Percentiles rank a stretch among this genome's conserved stretches.
Evolutionary conservation across 345 rosid genomes (phyloP).

Genomic region (Diplotaxis tenuifolia): DNA sequence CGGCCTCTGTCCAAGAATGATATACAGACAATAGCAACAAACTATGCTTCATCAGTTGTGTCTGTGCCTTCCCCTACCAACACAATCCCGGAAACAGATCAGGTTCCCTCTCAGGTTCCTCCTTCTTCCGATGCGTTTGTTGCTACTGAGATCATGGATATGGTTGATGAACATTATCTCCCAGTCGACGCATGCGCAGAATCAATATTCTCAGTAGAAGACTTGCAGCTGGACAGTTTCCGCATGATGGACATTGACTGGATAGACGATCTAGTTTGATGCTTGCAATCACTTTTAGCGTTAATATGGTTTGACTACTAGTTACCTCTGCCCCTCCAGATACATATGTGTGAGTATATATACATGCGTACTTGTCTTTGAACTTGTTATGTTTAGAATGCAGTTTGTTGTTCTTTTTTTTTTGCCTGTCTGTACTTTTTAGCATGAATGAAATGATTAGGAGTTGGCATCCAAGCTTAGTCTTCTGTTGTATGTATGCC

Average conservation of each 20-base stretch:
- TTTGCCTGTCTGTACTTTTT: background rate
- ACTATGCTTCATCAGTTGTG: conserved; percentile 35
- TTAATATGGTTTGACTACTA: conserved; percentile 16
- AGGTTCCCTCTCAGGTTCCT: conserved; percentile 2
- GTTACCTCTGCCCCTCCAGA: background rate
- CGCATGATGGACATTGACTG: conserved; percentile 45
- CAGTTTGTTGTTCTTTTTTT: background rate
- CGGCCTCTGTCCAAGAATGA: conserved; percentile 35
- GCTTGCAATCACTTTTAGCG: conserved; percentile 16
- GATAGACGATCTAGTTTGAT: conserved; percentile 36
- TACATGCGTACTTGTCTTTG: conserved; percentile 19
- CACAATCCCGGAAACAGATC: conserved; percentile 22
- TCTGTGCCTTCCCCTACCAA: conserved; percentile 20
- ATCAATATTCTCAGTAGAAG: conserved; percentile 32
- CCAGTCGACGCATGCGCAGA: conserved; percentile 18
- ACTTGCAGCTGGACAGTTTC: conserved; percentile 39
- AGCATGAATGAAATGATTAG: conserved; percentile 16
- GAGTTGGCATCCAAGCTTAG: conserved; percentile 13
- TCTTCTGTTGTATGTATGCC: conserved; percentile 4
- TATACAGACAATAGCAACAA: conserved; percentile 37
- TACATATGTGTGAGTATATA: conserved; percentile 15
- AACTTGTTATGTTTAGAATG: conserved; percentile 17
- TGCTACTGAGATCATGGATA: conserved; percentile 24
- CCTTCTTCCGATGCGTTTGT: conserved; percentile 20
- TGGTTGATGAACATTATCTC: conserved; percentile 24